Percentiles rank a stretch among this genome's conserved stretches.
Evolutionary conservation across 2,329 filamentous ascomycete genomes (phyloP).

Genomic region (Diplodia intermedia): DNA sequence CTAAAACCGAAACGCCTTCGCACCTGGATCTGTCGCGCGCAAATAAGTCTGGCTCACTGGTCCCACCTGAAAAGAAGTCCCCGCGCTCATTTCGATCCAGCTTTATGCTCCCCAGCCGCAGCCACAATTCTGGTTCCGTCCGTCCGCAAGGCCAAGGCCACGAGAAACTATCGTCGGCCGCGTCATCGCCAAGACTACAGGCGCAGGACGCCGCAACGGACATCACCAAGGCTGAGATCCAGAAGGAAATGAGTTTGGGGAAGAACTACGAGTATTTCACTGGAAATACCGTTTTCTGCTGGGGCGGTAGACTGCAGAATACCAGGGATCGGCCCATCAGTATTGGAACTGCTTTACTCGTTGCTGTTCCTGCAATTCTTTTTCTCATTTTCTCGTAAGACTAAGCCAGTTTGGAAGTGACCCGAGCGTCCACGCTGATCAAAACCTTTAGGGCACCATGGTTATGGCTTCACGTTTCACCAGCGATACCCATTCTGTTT

Average conservation of each 20-base stretch:
- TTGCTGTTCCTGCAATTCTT: conserved; percentile 78
- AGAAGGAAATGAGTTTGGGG: conserved; percentile 54
- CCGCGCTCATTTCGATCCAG: conserved; percentile 32
- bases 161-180: conserved; percentile 82
- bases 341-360: conserved; percentile 79
- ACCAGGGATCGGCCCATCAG: conserved; percentile 88
- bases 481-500: conserved; percentile 86
- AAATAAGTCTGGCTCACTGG: conserved; percentile 22
- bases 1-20: conserved; percentile 46
- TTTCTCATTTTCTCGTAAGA: conserved; percentile 83
- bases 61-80: conserved; percentile 21
- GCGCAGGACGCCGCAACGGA: conserved; percentile 52
- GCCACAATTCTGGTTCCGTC: conserved; percentile 56
- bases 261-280: conserved; percentile 92
- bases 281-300: conserved; percentile 90
- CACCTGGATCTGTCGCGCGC: conserved; percentile 67
- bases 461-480: conserved; percentile 85
- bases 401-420: conserved; percentile 6
- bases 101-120: conserved; percentile 67
- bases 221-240: conserved; percentile 41
- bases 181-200: conserved; percentile 73
- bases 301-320: conserved; percentile 86
- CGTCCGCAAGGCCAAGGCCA: conserved; percentile 60
- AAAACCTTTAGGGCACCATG: conserved; percentile 67
- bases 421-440: conserved; percentile 36